These are phyloP conservation scores for Ajuga chamaepitys DNA, from an alignment of 257 asterid genomes.

Conservation along the genomic window DNA sequence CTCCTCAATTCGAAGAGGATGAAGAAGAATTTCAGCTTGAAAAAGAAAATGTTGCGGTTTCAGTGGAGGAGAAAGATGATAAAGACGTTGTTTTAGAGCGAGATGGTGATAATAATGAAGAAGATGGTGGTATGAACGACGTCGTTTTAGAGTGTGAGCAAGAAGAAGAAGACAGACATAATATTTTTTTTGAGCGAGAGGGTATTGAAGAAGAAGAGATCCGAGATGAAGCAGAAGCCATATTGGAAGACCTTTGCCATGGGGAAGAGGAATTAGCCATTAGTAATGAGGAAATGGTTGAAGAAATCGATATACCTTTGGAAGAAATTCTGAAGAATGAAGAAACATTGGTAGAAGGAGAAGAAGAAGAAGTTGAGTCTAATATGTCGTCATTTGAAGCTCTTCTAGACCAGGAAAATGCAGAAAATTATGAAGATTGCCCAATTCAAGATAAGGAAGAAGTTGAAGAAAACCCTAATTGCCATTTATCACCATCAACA, in stretches of 20 bases:
- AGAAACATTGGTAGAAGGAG: constrained; percentile 9
- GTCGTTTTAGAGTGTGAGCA: too few species aligned
- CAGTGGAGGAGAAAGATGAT: too few species aligned
- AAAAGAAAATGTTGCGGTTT: too few species aligned
- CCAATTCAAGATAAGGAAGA: constrained; percentile 22
- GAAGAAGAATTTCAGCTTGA: too few species aligned
- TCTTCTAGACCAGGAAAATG: constrained; percentile 38
- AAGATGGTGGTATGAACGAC: too few species aligned
- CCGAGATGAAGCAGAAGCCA: constrained; percentile 5
- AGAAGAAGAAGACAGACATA: too few species aligned
- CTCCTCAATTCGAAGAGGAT: too few species aligned
- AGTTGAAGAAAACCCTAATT: constrained; percentile 8
- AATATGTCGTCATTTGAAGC: constrained; percentile 44
- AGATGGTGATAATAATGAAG: too few species aligned
- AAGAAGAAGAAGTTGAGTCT: constrained; percentile 42
- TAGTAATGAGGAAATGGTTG: constrained; percentile 5
- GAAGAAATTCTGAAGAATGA: neutral
- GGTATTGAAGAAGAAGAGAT: constrained; percentile 17
- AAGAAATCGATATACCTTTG: neutral
- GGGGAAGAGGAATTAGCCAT: constrained; percentile 5
- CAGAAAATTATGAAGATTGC: constrained; percentile 24
- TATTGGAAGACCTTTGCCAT: neutral
- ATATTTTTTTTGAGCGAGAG: too few species aligned
- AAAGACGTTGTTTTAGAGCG: too few species aligned
- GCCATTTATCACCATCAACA: constrained; percentile 27